Evolutionary conservation across 2,329 filamentous ascomycete species (phyloP).

Genomic region (Curvularia spicifera): DNA sequence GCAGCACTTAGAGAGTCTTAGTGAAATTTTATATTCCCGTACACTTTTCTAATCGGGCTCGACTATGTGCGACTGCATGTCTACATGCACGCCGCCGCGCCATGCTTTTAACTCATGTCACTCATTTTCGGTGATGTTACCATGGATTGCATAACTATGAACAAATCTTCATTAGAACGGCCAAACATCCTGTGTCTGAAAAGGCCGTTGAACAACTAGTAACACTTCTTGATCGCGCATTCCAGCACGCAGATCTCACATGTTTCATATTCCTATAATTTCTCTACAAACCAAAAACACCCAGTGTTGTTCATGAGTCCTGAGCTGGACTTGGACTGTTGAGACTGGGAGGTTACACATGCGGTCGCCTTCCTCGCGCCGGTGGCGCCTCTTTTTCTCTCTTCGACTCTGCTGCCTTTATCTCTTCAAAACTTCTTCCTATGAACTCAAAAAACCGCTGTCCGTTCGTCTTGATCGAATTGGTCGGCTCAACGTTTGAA

Average conservation of each 20-base stretch:
- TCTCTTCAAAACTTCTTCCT: too few species aligned
- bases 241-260: not conserved
- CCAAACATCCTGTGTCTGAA: not conserved
- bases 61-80: not conserved
- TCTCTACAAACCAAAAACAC: not conserved
- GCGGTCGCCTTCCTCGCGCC: too few species aligned
- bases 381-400: too few species aligned
- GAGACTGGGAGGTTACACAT: too few species aligned
- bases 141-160: too few species aligned
- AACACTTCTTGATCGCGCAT: not conserved
- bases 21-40: not conserved
- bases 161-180: too few species aligned
- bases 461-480: too few species aligned
- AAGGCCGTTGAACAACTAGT: not conserved
- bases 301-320: not conserved
- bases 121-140: not conserved
- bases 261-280: not conserved
- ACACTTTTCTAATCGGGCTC: not conserved
- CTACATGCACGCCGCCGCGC: too few species aligned
- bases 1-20: not conserved
- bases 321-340: not conserved
- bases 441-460: too few species aligned
- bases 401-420: too few species aligned
- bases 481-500: too few species aligned
- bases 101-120: not conserved